Conservation (phyloP, 331 rosid genomes). For the Malus hybrid region DNA sequence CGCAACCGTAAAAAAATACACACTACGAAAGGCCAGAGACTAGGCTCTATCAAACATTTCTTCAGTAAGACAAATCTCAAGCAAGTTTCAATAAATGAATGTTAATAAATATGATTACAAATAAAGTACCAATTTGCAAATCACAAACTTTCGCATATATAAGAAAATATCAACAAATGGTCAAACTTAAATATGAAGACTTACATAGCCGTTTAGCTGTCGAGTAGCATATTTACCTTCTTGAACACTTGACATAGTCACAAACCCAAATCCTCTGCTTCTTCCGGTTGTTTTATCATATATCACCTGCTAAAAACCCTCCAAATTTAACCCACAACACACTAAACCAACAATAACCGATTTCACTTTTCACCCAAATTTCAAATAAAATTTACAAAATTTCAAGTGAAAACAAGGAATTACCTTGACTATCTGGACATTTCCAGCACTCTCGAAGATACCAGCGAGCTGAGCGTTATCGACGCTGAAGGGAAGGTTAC, state of each 20-base stretch:
- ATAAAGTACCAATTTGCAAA: background rate
- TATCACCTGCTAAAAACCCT: slow-evolving; percentile 44
- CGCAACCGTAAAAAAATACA: too few relatives aligned
- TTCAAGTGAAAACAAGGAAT: background rate
- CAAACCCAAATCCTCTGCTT: slow-evolving; percentile 95
- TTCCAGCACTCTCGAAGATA: slow-evolving; percentile 60
- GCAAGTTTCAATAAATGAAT: background rate
- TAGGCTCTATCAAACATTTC: too few relatives aligned
- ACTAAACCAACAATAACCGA: background rate
- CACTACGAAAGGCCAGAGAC: too few relatives aligned
- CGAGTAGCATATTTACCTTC: slow-evolving; percentile 61
- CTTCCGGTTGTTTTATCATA: slow-evolving; percentile 72
- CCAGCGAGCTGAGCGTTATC: slow-evolving; percentile 90
- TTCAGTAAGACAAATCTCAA: too few relatives aligned
- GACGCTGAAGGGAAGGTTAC: slow-evolving; percentile 67
- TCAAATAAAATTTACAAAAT: background rate
- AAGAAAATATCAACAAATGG: background rate
- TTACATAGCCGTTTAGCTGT: slow-evolving; percentile 81
- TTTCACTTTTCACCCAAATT: background rate
- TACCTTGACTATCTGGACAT: slow-evolving; percentile 81
- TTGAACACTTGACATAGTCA: slow-evolving; percentile 63
- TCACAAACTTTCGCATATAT: background rate
- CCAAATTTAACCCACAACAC: background rate
- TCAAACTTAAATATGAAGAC: slow-evolving; percentile 3
- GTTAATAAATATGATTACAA: background rate